Evolutionary conservation across 1,284 basidiomycete species (phyloP).

Genomic region (Melampsora larici-populina): DNA sequence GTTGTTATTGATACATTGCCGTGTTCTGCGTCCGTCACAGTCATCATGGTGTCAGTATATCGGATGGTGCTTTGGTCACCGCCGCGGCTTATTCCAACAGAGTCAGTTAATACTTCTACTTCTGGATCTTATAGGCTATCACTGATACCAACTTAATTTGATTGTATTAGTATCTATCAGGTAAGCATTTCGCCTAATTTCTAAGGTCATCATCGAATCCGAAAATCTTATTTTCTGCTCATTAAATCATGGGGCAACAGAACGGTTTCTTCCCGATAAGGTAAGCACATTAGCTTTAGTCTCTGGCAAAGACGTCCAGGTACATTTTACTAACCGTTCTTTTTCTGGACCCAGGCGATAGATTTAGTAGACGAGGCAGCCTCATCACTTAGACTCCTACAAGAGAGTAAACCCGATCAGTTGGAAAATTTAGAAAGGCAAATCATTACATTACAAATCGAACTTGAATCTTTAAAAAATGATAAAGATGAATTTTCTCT

Average conservation of each 20-base stretch:
- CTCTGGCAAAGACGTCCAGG: neutral
- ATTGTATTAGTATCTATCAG: constrained; percentile 45
- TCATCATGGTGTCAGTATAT: constrained; percentile 86
- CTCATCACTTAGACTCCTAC: constrained; percentile 78
- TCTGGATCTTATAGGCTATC: neutral
- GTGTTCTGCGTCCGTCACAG: neutral
- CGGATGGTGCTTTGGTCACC: constrained; percentile 79
- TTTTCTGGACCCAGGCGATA: constrained; percentile 44
- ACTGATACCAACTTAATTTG: neutral
- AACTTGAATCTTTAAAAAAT: constrained; percentile 81
- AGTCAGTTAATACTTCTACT: constrained; percentile 9
- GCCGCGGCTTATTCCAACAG: constrained; percentile 55
- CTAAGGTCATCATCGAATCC: neutral
- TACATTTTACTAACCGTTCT: neutral
- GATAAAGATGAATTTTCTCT: constrained; percentile 78
- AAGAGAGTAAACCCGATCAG: constrained; percentile 83
- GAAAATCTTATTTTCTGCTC: neutral
- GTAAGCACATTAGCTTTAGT: constrained; percentile 60
- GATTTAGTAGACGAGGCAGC: constrained; percentile 88
- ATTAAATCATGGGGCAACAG: constrained; percentile 49
- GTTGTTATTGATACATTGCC: neutral
- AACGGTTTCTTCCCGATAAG: constrained; percentile 83
- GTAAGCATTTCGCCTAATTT: constrained; percentile 7
- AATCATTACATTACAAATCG: constrained; percentile 82
- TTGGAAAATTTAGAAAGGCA: constrained; percentile 78